Base-by-base conservation (phyloP, 164 flowering plant species). In the Vitis cinerea region DNA sequence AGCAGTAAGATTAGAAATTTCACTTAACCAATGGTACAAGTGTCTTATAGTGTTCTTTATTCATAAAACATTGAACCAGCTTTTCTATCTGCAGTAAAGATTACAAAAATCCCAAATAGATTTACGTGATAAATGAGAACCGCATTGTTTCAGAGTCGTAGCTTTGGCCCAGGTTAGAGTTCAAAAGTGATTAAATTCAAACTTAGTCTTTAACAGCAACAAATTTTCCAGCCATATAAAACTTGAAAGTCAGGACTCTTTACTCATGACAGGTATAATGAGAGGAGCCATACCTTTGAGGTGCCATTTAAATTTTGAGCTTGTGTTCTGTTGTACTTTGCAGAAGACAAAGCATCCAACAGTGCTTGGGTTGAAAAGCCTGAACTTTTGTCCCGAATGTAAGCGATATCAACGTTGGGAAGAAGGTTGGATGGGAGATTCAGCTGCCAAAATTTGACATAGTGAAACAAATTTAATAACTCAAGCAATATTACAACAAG, bases 351-450 rank as follows among this genome's bases (percentile, higher is more conserved):
- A 59, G 74, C 72, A 65, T 67, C 52, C 55, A 73, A 73, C 14
- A 64, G n/a, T 31, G 75, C 23, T 73, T 78, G 80, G 6, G 75
- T 64, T 23, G 86, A 67, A 50, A 64, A 47, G 19, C 75, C 78
- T 48, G 76, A 66, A 23, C 69, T 71, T 47, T 64, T 77, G 55
- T 75, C 82, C 13, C 76, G 83, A 64, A 63, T 59, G 64, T 74
- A 74, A 9, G 76, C 58, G 60, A 80, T 72, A 71, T 83, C 83
- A 64, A 70, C 5, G 29, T 52, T 27, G 52, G 84, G 76, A 64
- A 84, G 70, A 72, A 84, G 72, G 69, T 78, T 74, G 31, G 90
- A 72, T 1, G 88, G 65, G 14, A 90, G 37, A 71, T 79, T 80
- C 68, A 83, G 73, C 92, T 91, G 88, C 66, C 61, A 80, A 75